Percentiles rank a stretch among this genome's conserved stretches.
These are phyloP conservation scores for Scleroderma bovista DNA, from an alignment of 768 basidiomycete genomes.

Conservation along the genomic window DNA sequence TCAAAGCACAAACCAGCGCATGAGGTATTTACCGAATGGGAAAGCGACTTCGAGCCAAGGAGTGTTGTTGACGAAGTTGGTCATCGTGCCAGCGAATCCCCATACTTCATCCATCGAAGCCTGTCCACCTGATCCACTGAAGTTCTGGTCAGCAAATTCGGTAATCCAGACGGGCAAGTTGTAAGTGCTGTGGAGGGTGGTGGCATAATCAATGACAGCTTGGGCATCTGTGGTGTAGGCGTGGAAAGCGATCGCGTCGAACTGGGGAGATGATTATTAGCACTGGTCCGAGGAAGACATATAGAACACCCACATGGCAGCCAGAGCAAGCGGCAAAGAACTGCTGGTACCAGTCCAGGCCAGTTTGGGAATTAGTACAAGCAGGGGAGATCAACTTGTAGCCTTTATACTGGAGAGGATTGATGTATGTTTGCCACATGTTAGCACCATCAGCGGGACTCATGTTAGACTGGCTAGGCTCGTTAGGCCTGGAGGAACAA, in stretches of 20 bases:
- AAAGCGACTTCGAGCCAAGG: conserved; percentile 33
- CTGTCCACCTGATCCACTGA: conserved; percentile 35
- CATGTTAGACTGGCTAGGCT: conserved; percentile 57
- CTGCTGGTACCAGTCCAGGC: conserved; percentile 56
- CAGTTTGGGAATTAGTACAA: conserved; percentile 52
- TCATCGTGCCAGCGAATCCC: conserved; percentile 40
- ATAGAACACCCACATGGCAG: conserved; percentile 44
- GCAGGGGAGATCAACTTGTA: conserved; percentile 63
- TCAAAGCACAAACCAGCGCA: neutral
- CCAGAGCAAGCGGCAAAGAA: conserved; percentile 49
- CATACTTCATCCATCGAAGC: conserved; percentile 33
- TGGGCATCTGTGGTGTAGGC: conserved; percentile 53
- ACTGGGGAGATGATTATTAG: conserved; percentile 28
- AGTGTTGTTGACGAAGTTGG: conserved; percentile 39
- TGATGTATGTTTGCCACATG: conserved; percentile 58
- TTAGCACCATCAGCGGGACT: conserved; percentile 38
- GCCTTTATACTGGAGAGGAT: conserved; percentile 51
- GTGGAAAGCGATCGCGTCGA: conserved; percentile 58
- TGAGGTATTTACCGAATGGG: conserved; percentile 52
- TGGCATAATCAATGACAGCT: conserved; percentile 48
- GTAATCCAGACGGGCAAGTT: conserved; percentile 45
- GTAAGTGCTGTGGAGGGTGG: conserved; percentile 41
- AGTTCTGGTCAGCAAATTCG: conserved; percentile 73
- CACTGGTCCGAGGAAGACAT: neutral
- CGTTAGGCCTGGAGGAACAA: conserved; percentile 53